Percentiles rank a stretch among this genome's conserved stretches.
Conservation (phyloP, 2,329 filamentous ascomycete genomes). For the Xylariaceae sp. region DNA sequence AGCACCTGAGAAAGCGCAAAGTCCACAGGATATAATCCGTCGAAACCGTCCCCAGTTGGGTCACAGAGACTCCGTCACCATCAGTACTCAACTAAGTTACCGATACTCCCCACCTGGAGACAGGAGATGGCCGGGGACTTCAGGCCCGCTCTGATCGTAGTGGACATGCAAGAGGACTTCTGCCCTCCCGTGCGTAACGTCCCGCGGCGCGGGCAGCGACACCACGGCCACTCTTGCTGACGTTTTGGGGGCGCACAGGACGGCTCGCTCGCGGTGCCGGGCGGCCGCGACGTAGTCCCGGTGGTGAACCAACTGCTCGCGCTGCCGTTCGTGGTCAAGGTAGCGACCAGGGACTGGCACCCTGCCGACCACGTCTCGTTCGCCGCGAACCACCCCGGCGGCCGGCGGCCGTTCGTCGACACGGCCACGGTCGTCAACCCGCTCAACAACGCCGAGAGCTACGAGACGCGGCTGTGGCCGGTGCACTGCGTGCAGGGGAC, state of each 20-base stretch:
- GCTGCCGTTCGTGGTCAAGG: conserved; percentile 62
- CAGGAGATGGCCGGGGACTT: conserved; percentile 28
- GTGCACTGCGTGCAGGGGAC: conserved; percentile 77
- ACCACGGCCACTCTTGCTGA: too few relatives aligned
- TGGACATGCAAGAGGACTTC: conserved; percentile 93
- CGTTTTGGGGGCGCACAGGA: conserved; percentile 57
- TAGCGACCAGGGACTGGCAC: conserved; percentile 93
- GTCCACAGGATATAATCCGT: too few relatives aligned
- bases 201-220: too few relatives aligned
- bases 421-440: conserved; percentile 60
- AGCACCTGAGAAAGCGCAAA: too few relatives aligned
- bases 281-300: conserved; percentile 62
- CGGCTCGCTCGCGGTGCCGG: conserved; percentile 74
- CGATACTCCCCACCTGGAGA: too few relatives aligned
- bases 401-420: conserved; percentile 62
- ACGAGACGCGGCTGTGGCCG: conserved; percentile 74
- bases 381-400: conserved; percentile 62
- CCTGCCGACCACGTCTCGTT: conserved; percentile 81
- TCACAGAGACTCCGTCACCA: too few relatives aligned
- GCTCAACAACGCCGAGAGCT: conserved; percentile 50
- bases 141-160: conserved; percentile 55
- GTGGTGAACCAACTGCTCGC: conserved; percentile 67
- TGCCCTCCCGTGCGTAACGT: conserved; percentile 66
- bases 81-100: too few relatives aligned
- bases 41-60: too few relatives aligned